Evolutionary conservation across 2,329 filamentous ascomycete genomes (phyloP).

Genomic region (Diplodia mutila): DNA sequence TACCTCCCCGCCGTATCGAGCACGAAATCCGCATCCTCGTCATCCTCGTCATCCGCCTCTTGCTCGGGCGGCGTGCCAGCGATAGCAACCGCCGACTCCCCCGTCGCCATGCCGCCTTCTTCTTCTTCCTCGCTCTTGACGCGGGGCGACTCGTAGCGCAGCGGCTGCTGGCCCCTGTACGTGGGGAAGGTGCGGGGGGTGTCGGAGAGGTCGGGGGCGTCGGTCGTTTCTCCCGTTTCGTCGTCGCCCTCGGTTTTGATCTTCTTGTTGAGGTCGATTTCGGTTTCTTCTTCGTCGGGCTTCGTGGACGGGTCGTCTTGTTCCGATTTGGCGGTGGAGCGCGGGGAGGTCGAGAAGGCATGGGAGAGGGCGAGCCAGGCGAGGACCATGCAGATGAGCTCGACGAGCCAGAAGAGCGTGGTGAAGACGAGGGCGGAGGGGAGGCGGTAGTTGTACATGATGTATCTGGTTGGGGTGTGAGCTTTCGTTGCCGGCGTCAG

Average conservation of each 20-base stretch:
- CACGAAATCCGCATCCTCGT: constrained; percentile 50
- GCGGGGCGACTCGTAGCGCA: constrained; percentile 41
- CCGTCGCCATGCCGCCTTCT: constrained; percentile 28
- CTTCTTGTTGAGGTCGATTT: background rate
- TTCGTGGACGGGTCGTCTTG: constrained; percentile 20
- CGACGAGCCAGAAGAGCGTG: constrained; percentile 73
- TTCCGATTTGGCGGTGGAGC: constrained; percentile 26
- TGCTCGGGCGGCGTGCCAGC: background rate
- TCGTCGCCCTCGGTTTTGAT: constrained; percentile 30
- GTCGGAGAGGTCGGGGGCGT: constrained; percentile 46
- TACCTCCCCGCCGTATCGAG: constrained; percentile 37
- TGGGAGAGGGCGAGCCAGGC: constrained; percentile 65
- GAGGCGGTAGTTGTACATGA: constrained; percentile 85
- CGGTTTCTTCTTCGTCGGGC: constrained; percentile 32
- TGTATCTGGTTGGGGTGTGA: constrained; percentile 57
- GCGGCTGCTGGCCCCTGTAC: constrained; percentile 47
- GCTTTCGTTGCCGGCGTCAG: background rate
- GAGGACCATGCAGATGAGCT: constrained; percentile 67
- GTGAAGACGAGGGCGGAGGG: constrained; percentile 71
- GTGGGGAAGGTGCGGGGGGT: constrained; percentile 55
- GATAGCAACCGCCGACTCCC: background rate
- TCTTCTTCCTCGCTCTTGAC: constrained; percentile 41
- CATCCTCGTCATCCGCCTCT: constrained; percentile 43
- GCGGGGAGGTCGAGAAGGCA: constrained; percentile 34
- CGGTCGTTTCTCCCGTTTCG: constrained; percentile 29